phyloP scores from a whole-genome alignment of 2,329 filamentous ascomycete species.

The Botrytis cinerea region DNA sequence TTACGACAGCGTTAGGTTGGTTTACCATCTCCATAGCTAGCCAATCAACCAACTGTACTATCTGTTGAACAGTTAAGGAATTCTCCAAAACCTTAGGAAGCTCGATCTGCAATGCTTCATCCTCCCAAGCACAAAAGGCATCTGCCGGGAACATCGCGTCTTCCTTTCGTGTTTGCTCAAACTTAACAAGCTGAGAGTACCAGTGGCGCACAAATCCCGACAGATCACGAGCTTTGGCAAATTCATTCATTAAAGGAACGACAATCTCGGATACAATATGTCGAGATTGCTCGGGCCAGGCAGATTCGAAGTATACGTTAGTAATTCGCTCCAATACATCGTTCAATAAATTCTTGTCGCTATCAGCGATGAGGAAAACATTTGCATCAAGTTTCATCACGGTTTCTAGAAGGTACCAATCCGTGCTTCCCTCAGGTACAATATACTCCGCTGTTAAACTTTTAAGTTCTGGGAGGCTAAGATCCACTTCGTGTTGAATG shows the following conservation, averaged over 20 bases:
- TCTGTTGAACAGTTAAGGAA: slow-evolving; percentile 44
- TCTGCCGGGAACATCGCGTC: slow-evolving; percentile 10
- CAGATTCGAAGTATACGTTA: slow-evolving; percentile 28
- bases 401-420: slow-evolving; percentile 47
- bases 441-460: slow-evolving; percentile 39
- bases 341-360: slow-evolving; percentile 38
- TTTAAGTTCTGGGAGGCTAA: slow-evolving; percentile 43
- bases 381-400: slow-evolving; percentile 50
- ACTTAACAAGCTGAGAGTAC: slow-evolving; percentile 40
- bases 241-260: slow-evolving; percentile 47
- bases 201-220: slow-evolving; percentile 46
- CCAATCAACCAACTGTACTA: slow-evolving; percentile 44
- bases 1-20: slow-evolving; percentile 37
- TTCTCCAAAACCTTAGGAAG: slow-evolving; percentile 42
- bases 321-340: slow-evolving; percentile 43
- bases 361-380: slow-evolving; percentile 46
- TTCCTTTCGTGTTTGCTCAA: slow-evolving; percentile 36
- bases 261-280: slow-evolving; percentile 43
- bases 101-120: slow-evolving; percentile 36
- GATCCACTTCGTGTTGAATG: slow-evolving; percentile 41
- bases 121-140: slow-evolving; percentile 40
- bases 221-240: slow-evolving; percentile 46
- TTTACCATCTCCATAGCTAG: slow-evolving; percentile 37
- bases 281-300: slow-evolving; percentile 32
- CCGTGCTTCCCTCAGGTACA: slow-evolving; percentile 35